phyloP scores from a whole-genome alignment of 2,329 filamentous ascomycete genomes.

The Trichoderma harzianum region DNA sequence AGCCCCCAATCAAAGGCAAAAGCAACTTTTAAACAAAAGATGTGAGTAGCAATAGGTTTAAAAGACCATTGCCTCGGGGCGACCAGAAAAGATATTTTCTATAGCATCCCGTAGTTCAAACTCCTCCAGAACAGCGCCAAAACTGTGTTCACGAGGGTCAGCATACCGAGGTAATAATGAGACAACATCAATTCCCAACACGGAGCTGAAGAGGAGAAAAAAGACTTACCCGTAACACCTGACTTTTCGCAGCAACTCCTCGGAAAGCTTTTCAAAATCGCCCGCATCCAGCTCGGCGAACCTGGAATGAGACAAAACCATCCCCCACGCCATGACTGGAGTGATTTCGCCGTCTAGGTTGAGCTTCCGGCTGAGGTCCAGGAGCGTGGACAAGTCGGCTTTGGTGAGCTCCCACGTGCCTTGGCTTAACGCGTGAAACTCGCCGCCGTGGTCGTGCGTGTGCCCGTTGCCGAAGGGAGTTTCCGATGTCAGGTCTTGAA shows the following conservation, averaged over 20 bases:
- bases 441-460: constrained; percentile 31
- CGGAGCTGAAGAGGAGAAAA: not conserved
- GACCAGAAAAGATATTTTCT: constrained; percentile 51
- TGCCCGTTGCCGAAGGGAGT: constrained; percentile 52
- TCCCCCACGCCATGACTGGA: constrained; percentile 91
- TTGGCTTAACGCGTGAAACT: constrained; percentile 44
- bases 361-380: constrained; percentile 79
- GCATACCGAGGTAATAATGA: not conserved
- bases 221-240: constrained; percentile 81
- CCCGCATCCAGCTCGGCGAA: constrained; percentile 61
- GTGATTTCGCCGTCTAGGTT: constrained; percentile 89
- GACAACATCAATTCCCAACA: not conserved
- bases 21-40: not conserved
- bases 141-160: constrained; percentile 38
- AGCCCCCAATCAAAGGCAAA: not conserved
- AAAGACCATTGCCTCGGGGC: constrained; percentile 21
- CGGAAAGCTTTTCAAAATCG: constrained; percentile 70
- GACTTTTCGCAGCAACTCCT: constrained; percentile 74
- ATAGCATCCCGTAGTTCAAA: constrained; percentile 75
- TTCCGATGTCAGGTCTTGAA: constrained; percentile 46
- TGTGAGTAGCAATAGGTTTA: not conserved
- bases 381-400: constrained; percentile 72
- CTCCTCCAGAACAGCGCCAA: constrained; percentile 62
- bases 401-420: constrained; percentile 78
- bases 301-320: constrained; percentile 69